phyloP scores from a whole-genome alignment of 192 early-diverging fungal genomes.

The Tieghemiomyces parasiticus region DNA sequence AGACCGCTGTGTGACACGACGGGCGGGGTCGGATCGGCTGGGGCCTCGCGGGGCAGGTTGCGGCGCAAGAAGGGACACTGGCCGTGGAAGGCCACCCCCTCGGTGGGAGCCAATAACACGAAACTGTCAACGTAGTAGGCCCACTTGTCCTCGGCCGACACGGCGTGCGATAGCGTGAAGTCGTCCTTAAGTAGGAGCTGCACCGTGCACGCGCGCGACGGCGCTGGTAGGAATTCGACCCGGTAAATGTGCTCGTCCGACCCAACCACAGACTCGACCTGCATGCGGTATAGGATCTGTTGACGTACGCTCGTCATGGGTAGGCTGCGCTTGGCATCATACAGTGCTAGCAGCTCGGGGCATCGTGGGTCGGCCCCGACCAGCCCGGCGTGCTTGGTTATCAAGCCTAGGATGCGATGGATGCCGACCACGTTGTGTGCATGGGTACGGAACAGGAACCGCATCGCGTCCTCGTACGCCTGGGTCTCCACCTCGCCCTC shows the following conservation, averaged over 20 bases:
- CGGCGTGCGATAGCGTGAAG: constrained; percentile 56
- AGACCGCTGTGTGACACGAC: constrained; percentile 60
- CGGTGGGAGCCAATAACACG: constrained; percentile 71
- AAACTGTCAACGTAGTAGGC: constrained; percentile 92
- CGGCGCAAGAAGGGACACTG: constrained; percentile 60
- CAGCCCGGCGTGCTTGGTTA: constrained; percentile 65
- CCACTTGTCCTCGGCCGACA: constrained; percentile 86
- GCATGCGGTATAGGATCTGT: constrained; percentile 55
- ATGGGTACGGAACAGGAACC: constrained; percentile 76
- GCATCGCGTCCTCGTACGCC: constrained; percentile 75
- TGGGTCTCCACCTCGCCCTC: constrained; percentile 63
- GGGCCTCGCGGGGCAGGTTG: constrained; percentile 21
- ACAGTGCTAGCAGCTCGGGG: constrained; percentile 44
- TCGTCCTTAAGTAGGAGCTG: constrained; percentile 86
- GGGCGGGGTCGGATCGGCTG: constrained; percentile 2
- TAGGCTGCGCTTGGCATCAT: constrained; percentile 31
- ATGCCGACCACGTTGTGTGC: constrained; percentile 82
- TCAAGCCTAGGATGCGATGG: constrained; percentile 68
- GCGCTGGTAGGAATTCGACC: constrained; percentile 54
- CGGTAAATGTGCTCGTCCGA: constrained; percentile 67
- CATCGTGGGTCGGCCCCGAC: constrained; percentile 52
- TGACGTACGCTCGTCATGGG: constrained; percentile 40
- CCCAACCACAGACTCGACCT: constrained; percentile 50
- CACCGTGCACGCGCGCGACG: constrained; percentile 30
- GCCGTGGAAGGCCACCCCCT: constrained; percentile 43